Evolutionary conservation across 2,329 filamentous ascomycete species (phyloP), one percentile per base, ranked within the genome.

Genomic region (Trichocomaceae sp.): DNA sequence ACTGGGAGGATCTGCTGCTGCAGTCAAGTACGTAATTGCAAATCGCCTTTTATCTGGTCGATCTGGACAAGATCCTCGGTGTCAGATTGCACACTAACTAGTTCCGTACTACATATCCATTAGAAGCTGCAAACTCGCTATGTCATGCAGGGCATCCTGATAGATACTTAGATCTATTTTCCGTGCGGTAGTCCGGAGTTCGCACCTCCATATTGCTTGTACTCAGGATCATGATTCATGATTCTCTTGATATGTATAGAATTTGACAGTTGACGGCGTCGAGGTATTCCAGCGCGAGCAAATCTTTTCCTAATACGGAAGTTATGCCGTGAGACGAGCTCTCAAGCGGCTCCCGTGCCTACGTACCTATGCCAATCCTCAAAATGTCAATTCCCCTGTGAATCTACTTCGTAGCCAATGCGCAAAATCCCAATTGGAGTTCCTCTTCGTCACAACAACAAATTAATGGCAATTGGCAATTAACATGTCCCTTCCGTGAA

Each of bases 381-480:
- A 7, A 46, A 51, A 51, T 26, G 41, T 35, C 50, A 52, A 52
- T 52, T 17, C 50, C 39, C 50, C 26, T 52, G 50, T 46, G 50
- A 52, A 37, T 52, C 49, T n/a, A n/a, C n/a, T n/a, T n/a, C n/a
- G n/a, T n/a, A n/a, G n/a, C n/a, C n/a, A n/a, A n/a, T n/a, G n/a
- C n/a, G n/a, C n/a, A n/a, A n/a, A n/a, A n/a, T n/a, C n/a, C n/a
- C n/a, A n/a, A n/a, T n/a, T n/a, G n/a, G n/a, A n/a, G n/a, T n/a
- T n/a, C n/a, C n/a, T n/a, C n/a, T 35, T 33, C 15, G 31, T 35
- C 31, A 13, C 31, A 35, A 35, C 10, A 13, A n/a, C n/a, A n/a
- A n/a, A 15, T 35, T 35, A 15, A 3, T 35, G 31, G 31, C 31
- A 35, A 15, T 35, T 35, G 12, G 31, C 31, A 35, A 15, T 35